Evolutionary conservation across 2,329 filamentous ascomycete species (phyloP), one percentile per base, ranked within the genome.

Genomic region (Byssochlamys sp.): DNA sequence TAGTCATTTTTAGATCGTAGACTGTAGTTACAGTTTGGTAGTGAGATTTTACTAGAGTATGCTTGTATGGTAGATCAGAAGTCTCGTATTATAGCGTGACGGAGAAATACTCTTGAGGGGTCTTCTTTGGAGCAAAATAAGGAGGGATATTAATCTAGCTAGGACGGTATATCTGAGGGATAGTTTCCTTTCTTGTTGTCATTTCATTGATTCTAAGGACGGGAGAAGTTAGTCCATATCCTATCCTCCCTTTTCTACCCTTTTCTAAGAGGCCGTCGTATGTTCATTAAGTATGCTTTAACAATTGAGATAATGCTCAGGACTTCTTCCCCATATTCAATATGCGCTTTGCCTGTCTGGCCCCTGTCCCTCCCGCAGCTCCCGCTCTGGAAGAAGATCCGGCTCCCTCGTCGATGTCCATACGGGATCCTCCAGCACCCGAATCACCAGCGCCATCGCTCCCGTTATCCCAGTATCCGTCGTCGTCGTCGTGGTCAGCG

Each of bases 321-420:
- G 61, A 61, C 56, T 71, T 73, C 59, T 69, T 70, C 28, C 71
- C 71, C 29, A 64, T 59, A 28, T 61, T 62, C 55, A 75, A 62
- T 52, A 74, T 60, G 51, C 73, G 65, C 59, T 75, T 75, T 2
- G 65, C 67, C 61, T 70, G 69, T 57, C 69, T 68, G 19, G 60
- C 58, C 53, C 55, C 60, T 58, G 50, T 58, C 19, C 29, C 58
- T 49, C 31, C 55, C 57, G 52, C 65, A 35, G 53, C 53, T 27
- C 59, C 63, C 14, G 58, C 57, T 54, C 67, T 61, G 50, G 62
- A 58, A 25, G 31, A 53, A n/a, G 55, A 45, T 51, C 65, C 71
- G 39, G 65, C 57, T 1, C 66, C 67, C 57, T 74, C 71, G 59
- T 76, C 74, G 55, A 73, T 71, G 65, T 73, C 74, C 73, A 75